Conservation (phyloP, 176 grass and related monocot species). For the Eleusine indica region DNA sequence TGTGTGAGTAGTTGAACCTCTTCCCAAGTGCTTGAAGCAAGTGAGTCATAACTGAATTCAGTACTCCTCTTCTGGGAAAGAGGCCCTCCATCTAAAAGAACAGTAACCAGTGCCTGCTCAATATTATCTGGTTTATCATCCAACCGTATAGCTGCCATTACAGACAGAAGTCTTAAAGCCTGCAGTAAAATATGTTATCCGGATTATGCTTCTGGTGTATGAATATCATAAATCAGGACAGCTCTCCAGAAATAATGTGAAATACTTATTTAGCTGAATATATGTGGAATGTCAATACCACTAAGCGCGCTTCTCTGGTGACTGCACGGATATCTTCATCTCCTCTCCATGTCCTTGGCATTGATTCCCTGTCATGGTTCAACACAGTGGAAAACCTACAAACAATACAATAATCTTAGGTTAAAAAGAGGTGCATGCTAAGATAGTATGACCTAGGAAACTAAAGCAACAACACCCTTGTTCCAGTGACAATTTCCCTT, state of each 20-base stretch:
- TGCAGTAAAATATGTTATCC: constrained; percentile 45
- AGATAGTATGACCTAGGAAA: constrained; percentile 3
- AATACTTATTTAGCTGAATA: constrained; percentile 13
- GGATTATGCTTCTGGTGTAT: constrained; percentile 35
- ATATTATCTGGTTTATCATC: constrained; percentile 84
- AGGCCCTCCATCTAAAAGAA: constrained; percentile 65
- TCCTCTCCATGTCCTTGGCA: constrained; percentile 83
- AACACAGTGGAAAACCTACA: constrained; percentile 86
- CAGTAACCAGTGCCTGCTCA: constrained; percentile 52
- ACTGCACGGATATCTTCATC: constrained; percentile 79
- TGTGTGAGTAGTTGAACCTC: constrained; percentile 51
- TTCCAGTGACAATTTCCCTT: neutral
- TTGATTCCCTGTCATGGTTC: constrained; percentile 68
- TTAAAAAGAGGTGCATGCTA: constrained; percentile 17
- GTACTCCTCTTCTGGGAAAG: constrained; percentile 49
- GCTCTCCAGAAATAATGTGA: neutral
- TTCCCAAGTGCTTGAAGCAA: constrained; percentile 85
- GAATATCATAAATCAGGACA: constrained; percentile 22
- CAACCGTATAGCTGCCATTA: constrained; percentile 65
- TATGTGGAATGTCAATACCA: constrained; percentile 46
- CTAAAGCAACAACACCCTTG: neutral
- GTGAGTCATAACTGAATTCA: constrained; percentile 57
- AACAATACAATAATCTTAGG: constrained; percentile 13
- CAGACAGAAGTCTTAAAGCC: constrained; percentile 83
- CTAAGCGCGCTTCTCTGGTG: constrained; percentile 78